A percentile compares a stretch with the other conserved stretches of the same genome.
phyloP scores from a whole-genome alignment of 1,284 basidiomycete species.

The Coniferiporia sulphurascens region DNA sequence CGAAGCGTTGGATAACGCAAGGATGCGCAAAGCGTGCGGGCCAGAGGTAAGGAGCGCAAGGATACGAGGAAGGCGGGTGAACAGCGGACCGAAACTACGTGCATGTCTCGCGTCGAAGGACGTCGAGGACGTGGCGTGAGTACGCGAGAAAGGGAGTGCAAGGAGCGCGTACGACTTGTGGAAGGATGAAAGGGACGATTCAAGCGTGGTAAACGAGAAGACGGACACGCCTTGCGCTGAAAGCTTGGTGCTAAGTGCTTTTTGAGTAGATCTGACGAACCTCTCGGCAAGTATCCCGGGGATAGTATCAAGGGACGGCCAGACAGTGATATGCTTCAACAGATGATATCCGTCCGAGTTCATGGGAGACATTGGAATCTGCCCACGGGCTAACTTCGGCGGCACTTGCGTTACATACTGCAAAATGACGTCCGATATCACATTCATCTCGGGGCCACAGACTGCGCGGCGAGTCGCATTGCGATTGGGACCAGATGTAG shows the following conservation, averaged over 20 bases:
- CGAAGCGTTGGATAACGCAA: conserved; percentile 41
- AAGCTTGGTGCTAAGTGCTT: not conserved
- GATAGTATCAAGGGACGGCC: conserved; percentile 8
- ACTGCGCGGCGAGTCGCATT: not conserved
- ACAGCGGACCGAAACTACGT: no score
- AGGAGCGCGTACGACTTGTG: not conserved
- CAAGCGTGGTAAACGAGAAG: conserved; percentile 15
- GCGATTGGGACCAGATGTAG: no score
- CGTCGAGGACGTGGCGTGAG: not conserved
- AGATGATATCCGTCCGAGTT: not conserved
- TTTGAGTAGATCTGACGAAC: conserved; percentile 1
- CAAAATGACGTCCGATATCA: not conserved
- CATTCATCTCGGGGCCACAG: not conserved
- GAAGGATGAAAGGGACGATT: conserved; percentile 8
- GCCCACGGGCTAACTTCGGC: not conserved
- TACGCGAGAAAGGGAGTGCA: conserved; percentile 3
- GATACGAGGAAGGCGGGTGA: conserved; percentile 30
- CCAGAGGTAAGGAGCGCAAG: conserved; percentile 30
- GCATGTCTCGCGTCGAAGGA: no score
- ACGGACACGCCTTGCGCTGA: not conserved
- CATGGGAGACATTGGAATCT: not conserved
- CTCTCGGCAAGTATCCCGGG: not conserved
- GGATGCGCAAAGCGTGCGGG: conserved; percentile 29
- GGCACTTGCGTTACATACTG: not conserved
- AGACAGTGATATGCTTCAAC: not conserved